A percentile compares a stretch with the other conserved stretches of the same genome.
phyloP scores from a whole-genome alignment of 179 eudicot species.

The Vitellaria paradoxa region DNA sequence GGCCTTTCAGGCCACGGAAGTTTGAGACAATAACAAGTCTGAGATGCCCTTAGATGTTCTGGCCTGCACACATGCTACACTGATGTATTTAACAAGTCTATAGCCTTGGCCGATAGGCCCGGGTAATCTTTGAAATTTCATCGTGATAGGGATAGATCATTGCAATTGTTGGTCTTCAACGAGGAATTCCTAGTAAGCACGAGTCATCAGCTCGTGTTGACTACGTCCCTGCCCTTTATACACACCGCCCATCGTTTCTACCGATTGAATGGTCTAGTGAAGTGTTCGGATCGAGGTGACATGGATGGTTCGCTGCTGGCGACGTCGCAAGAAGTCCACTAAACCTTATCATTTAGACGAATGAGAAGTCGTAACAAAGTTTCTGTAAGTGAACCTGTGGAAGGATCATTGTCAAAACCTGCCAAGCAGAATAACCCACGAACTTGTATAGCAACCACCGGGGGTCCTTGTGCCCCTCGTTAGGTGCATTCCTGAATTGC shows the following conservation, averaged over 20 bases:
- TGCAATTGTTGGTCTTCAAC: constrained; percentile 36
- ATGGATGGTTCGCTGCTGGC: too few relatives aligned
- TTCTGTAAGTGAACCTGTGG: too few relatives aligned
- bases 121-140: constrained; percentile 29
- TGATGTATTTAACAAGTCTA: constrained; percentile 47
- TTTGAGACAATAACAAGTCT: constrained; percentile 33
- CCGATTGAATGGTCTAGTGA: too few relatives aligned
- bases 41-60: constrained; percentile 34
- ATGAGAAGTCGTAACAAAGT: too few relatives aligned
- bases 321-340: too few relatives aligned
- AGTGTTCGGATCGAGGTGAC: not conserved
- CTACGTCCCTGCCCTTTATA: constrained; percentile 14
- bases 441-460: too few relatives aligned
- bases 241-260: too few relatives aligned
- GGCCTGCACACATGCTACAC: constrained; percentile 42
- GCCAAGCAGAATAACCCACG: too few relatives aligned
- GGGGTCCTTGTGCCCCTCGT: too few relatives aligned
- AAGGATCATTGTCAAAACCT: too few relatives aligned
- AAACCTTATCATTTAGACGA: too few relatives aligned
- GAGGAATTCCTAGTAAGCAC: constrained; percentile 40
- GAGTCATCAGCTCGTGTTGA: constrained; percentile 38
- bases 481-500: too few relatives aligned
- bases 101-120: constrained; percentile 41
- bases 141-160: constrained; percentile 12
- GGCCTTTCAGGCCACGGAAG: constrained; percentile 31